A percentile compares a stretch with the other conserved stretches of the same genome.
phyloP scores from a whole-genome alignment of 768 basidiomycete genomes.

The Tricholoma saponaceum region DNA sequence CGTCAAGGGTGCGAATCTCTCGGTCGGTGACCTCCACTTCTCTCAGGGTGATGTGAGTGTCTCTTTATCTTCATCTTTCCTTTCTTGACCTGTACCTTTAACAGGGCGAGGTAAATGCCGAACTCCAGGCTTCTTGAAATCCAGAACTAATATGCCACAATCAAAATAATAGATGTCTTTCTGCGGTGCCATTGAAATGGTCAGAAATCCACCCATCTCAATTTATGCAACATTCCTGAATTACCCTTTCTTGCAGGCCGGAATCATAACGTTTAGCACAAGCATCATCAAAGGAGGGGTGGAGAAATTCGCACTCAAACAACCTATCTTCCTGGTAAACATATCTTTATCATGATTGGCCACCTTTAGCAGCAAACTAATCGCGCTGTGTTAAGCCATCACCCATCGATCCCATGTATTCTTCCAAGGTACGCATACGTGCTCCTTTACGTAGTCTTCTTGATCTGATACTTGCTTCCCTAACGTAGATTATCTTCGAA shows the following conservation, averaged over 20 bases:
- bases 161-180: constrained; percentile 52
- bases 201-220: constrained; percentile 13
- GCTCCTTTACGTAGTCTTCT: not conserved
- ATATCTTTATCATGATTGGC: not conserved
- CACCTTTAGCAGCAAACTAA: not conserved
- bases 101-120: constrained; percentile 50
- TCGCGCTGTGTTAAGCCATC: constrained; percentile 45
- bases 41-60: constrained; percentile 64
- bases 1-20: constrained; percentile 69
- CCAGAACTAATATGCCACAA: not conserved
- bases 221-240: not conserved
- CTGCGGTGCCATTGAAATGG: constrained; percentile 80
- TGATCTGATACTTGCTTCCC: not conserved
- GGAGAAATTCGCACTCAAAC: constrained; percentile 68
- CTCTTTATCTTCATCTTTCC: not conserved
- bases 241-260: constrained; percentile 38
- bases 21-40: constrained; percentile 77
- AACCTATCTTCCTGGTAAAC: constrained; percentile 69
- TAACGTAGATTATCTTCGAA: constrained; percentile 60
- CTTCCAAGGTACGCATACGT: constrained; percentile 45
- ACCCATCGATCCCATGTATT: constrained; percentile 71
- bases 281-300: constrained; percentile 73
- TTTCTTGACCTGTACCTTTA: not conserved
- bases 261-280: constrained; percentile 66
- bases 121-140: not conserved